Conservation (phyloP, 306 rosid genomes). For the Prunus mume region DNA sequence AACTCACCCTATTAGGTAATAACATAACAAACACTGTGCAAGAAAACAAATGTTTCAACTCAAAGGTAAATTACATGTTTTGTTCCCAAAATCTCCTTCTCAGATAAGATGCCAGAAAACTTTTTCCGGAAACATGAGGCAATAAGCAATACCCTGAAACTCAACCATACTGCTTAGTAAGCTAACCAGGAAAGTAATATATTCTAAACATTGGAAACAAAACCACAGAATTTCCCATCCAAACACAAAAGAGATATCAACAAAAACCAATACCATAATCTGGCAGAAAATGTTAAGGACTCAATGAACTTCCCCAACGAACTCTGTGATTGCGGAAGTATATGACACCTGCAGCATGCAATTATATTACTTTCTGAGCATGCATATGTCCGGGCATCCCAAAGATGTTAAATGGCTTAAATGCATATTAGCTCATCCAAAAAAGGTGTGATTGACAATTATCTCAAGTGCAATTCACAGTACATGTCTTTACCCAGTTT, state of each 20-base stretch:
- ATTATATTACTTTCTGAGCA: constrained; percentile 18
- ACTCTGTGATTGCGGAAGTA: constrained; percentile 54
- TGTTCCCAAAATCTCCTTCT: constrained; percentile 82
- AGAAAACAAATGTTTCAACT: constrained; percentile 20
- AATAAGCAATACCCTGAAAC: constrained; percentile 77
- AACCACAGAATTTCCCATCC: constrained; percentile 9
- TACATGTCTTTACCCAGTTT: constrained; percentile 50
- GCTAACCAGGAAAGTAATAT: constrained; percentile 16
- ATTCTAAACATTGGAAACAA: constrained; percentile 19
- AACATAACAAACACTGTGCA: not conserved
- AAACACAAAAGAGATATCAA: constrained; percentile 12
- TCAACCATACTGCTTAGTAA: constrained; percentile 22
- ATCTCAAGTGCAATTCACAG: constrained; percentile 11
- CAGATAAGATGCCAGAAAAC: constrained; percentile 66
- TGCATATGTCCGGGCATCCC: not conserved
- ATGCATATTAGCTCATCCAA: not conserved
- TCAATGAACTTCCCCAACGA: constrained; percentile 64
- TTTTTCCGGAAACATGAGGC: constrained; percentile 67
- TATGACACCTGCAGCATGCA: constrained; percentile 67
- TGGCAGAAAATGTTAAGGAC: constrained; percentile 75
- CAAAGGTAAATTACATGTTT: constrained; percentile 56
- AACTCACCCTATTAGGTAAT: constrained; percentile 25
- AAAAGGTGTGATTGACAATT: constrained; percentile 10
- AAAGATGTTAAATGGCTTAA: constrained; percentile 3
- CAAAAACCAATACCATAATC: constrained; percentile 62